A percentile compares a stretch with the other conserved stretches of the same genome.
Conservation (phyloP, 768 basidiomycete species). For the Xerocomus potaroensis region DNA sequence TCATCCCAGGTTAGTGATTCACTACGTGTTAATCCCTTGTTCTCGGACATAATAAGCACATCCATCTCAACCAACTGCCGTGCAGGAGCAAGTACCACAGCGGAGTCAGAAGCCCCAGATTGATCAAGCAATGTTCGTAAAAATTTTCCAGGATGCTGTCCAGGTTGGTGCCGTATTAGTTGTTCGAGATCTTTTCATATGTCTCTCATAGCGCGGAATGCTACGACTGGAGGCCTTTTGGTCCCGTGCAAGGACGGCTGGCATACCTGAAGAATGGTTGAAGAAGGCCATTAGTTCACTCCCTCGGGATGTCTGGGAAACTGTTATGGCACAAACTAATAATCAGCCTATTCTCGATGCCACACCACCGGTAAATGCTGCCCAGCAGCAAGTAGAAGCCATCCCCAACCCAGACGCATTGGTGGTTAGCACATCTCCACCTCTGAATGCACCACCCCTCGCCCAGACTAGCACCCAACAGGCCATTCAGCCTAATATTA, state of each 20-base stretch:
- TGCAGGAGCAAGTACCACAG: constrained; percentile 10
- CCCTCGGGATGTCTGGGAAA: constrained; percentile 14
- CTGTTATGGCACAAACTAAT: constrained; percentile 3
- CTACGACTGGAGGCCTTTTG: constrained; percentile 11
- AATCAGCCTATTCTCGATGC: neutral
- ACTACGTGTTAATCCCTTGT: neutral
- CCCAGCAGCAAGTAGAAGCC: neutral
- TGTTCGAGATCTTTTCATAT: constrained; percentile 2
- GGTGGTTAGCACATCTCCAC: neutral
- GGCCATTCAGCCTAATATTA: neutral
- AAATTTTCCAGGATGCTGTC: constrained; percentile 18
- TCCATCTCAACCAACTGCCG: neutral
- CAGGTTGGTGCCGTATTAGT: constrained; percentile 15
- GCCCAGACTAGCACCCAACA: neutral
- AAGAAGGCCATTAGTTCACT: constrained; percentile 12
- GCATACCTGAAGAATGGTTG: constrained; percentile 22
- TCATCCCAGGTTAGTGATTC: constrained; percentile 1
- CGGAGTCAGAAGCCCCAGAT: neutral
- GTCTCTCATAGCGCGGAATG: constrained; percentile 13
- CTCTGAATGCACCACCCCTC: neutral
- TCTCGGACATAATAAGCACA: neutral
- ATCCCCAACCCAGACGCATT: neutral
- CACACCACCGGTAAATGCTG: neutral
- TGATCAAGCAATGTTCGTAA: constrained; percentile 17
- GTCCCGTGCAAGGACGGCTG: constrained; percentile 11